Base-by-base conservation (phyloP, 805 yeast species). In the Hanseniaspora pseudoguilliermondii region DNA sequence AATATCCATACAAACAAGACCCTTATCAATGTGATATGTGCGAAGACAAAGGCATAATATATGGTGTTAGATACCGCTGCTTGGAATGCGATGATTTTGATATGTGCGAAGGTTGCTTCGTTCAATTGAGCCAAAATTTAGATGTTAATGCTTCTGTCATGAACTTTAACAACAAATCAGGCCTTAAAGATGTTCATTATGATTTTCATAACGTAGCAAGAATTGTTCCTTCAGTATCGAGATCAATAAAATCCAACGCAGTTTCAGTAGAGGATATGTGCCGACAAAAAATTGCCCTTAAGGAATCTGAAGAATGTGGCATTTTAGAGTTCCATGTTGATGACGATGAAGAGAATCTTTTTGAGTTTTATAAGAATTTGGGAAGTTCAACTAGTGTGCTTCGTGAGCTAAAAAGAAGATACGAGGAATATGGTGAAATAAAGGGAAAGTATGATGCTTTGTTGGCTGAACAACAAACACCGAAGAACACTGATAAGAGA, bases 61-160 rank as follows among this genome's bases (percentile, higher is more conserved):
- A 15, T 15, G 82, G 82, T 3, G 60, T 64, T 3, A 72, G 82
- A 42, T 77, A 66, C 66, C 71, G 70, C 58, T 79, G 83, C 61
- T 61, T 72, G 49, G 66, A 67, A 20, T 79, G 83, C 62, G 63
- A 66, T 6, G 75, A 79, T 60, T 77, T 68, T 64, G 81, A 78
- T 63, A 65, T 76, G 55, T 78, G 83, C 64, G 66, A 67, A 21
- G 32, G 49, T 1, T 72, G 76, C 57, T 65, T 41, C n/a, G 9
- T 42, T 3, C 10, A 27, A 27, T 23, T 42, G 34, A 16, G 35
- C 7, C 11, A 50, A 5, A 42, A 50, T 29, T 7, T 20, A 5
- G 42, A 50, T 42, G n/a, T 15, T 16, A 23, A 32, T 38, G 39
- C 53, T 23, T 35, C 36, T 39, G n/a, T 40, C 43, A 23, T n/a